Evolutionary conservation across 768 basidiomycete genomes (phyloP), one percentile per base, ranked within the genome.

Genomic region (Rhodotorula paludigena): DNA sequence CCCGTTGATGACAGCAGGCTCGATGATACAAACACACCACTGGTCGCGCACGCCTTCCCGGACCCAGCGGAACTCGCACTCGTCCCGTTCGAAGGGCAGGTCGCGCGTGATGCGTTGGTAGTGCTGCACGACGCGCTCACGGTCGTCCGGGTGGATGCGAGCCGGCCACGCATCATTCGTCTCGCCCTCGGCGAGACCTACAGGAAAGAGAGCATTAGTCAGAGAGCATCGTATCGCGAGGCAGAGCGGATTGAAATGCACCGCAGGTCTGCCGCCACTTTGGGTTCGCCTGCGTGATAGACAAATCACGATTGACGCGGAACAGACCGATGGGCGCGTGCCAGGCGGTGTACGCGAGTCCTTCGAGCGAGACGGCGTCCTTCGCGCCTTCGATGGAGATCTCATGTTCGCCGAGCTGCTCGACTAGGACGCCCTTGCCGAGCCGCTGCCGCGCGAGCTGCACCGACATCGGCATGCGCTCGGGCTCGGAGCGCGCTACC

Each of bases 321-420:
- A 65, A 65, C 12, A 58, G 6, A 14, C 57, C 64, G 58, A 65
- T 47, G 9, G 64, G 64, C 1, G 42, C 44, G 35, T 65, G 36
- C 28, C 53, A 65, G 4, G 38, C 33, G 25, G 64, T 60, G 57
- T 30, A 59, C 7, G 57, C 57, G 57, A 65, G 59, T 2, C 64
- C 64, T 25, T 66, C 58, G 36, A 66, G 35, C 52, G 45, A 11
- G 35, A 52, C 54, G 28, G 64, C 44, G 53, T 66, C 64, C 8
- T 15, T 21, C 20, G 52, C 52, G 35, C 52, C 47, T 25, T 60
- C 57, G 15, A 28, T 36, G 9, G 47, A 59, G 36, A 68, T 53
- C 28, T 68, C 67, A 23, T 21, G 21, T 16, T 52, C 51, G 51
- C 51, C 51, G 51, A 36, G 5, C 16, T 18, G 57, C 33, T 48